phyloP scores from a whole-genome alignment of 2,329 filamentous ascomycete species.

The Claviceps quebecensis region DNA sequence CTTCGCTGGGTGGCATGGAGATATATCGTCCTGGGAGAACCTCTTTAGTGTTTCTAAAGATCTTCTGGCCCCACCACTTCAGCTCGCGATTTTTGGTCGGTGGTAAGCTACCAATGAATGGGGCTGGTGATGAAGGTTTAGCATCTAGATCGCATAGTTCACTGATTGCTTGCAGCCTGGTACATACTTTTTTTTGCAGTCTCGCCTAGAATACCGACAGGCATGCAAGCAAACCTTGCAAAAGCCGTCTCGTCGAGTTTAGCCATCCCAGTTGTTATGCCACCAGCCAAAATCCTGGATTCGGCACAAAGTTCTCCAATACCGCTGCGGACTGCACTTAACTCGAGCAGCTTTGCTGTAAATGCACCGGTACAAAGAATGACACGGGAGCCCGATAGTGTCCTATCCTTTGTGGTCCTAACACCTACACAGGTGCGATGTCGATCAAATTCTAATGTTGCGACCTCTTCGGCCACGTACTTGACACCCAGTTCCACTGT shows the following conservation, averaged over 20 bases:
- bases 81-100: conserved; percentile 35
- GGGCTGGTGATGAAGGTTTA: conserved; percentile 22
- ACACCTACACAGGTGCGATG: conserved; percentile 34
- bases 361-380: conserved; percentile 44
- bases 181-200: conserved; percentile 18
- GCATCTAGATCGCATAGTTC: neutral
- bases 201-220: conserved; percentile 31
- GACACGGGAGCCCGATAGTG: conserved; percentile 34
- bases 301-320: conserved; percentile 34
- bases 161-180: neutral
- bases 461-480: conserved; percentile 40
- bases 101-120: conserved; percentile 44
- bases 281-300: conserved; percentile 41
- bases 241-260: conserved; percentile 34
- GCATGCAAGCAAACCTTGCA: conserved; percentile 32
- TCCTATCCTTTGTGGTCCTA: conserved; percentile 27
- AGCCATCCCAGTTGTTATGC: conserved; percentile 44
- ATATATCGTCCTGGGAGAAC: conserved; percentile 37
- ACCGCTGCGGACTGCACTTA: conserved; percentile 34
- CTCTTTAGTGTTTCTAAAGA: conserved; percentile 42
- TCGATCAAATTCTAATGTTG: conserved; percentile 31
- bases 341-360: conserved; percentile 40
- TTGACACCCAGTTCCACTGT: conserved; percentile 41
- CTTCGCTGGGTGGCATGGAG: conserved; percentile 39
- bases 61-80: conserved; percentile 49